Conservation (phyloP, 108 stramenopile genomes). For the Pseudonitzschia multiseries region DNA sequence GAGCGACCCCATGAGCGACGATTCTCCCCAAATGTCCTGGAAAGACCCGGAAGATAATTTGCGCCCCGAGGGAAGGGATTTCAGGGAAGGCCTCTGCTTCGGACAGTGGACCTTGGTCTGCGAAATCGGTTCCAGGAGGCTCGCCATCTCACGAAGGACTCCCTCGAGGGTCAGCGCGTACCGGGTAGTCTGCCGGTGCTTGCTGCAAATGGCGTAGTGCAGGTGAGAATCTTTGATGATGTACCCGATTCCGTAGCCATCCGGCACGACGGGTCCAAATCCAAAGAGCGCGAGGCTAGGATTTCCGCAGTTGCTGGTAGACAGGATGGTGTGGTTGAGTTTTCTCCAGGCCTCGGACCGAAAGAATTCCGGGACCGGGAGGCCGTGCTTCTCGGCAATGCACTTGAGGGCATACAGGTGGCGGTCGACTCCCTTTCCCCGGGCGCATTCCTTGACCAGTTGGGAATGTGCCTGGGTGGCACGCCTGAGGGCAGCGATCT, state of each 20-base stretch:
- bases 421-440: constrained; percentile 76
- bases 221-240: constrained; percentile 80
- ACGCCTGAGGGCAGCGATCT: constrained; percentile 53
- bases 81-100: constrained; percentile 12
- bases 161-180: constrained; percentile 61
- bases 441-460: constrained; percentile 63
- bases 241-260: constrained; percentile 85
- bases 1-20: neutral
- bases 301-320: constrained; percentile 89
- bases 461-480: constrained; percentile 65
- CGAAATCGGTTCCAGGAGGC: constrained; percentile 13
- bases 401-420: constrained; percentile 84
- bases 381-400: constrained; percentile 68
- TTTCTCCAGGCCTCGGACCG: constrained; percentile 58
- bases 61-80: neutral
- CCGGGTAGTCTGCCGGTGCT: constrained; percentile 81
- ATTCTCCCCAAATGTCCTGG: constrained; percentile 41
- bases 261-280: constrained; percentile 77
- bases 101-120: constrained; percentile 7
- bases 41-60: constrained; percentile 19
- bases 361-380: constrained; percentile 69
- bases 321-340: constrained; percentile 81
- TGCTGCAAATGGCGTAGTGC: constrained; percentile 71
- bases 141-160: constrained; percentile 27
- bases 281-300: constrained; percentile 81